Evolutionary conservation across 805 yeast species (phyloP).

Genomic region (Candida methanosorbosa): DNA sequence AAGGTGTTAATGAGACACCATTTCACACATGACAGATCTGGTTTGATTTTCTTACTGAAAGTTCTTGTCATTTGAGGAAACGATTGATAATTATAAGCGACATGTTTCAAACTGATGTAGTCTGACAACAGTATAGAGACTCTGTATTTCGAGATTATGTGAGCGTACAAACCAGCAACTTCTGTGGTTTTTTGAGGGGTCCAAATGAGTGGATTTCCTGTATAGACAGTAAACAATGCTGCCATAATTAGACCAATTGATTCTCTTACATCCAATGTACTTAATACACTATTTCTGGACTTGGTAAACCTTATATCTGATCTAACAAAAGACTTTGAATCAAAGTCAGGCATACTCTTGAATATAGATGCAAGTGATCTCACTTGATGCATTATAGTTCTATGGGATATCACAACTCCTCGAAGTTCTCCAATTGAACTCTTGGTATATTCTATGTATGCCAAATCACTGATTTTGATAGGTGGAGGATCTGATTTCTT

Average conservation of each 20-base stretch:
- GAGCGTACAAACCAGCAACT: constrained; percentile 81
- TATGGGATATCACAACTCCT: constrained; percentile 89
- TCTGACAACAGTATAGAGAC: constrained; percentile 78
- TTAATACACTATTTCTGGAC: constrained; percentile 47
- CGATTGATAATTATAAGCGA: constrained; percentile 86
- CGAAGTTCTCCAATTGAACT: constrained; percentile 86
- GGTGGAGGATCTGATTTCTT: constrained; percentile 55
- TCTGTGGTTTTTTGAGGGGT: constrained; percentile 67
- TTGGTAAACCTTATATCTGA: constrained; percentile 40
- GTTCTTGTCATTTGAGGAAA: constrained; percentile 80
- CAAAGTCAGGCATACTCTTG: constrained; percentile 43
- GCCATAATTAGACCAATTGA: constrained; percentile 86
- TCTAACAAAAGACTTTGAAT: constrained; percentile 37
- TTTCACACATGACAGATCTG: constrained; percentile 69
- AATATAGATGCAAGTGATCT: constrained; percentile 60
- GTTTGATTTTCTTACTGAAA: constrained; percentile 63
- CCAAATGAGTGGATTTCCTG: constrained; percentile 80
- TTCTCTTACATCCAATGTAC: constrained; percentile 60
- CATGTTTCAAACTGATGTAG: constrained; percentile 81
- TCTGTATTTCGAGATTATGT: constrained; percentile 58
- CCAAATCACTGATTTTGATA: constrained; percentile 70
- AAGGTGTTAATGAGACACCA: constrained; percentile 89
- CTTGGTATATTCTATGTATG: constrained; percentile 87
- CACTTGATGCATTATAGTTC: constrained; percentile 86
- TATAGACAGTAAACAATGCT: constrained; percentile 66